Evolutionary conservation across 495 filamentous ascomycete species (phyloP).

Genomic region (Penicillium lagena): DNA sequence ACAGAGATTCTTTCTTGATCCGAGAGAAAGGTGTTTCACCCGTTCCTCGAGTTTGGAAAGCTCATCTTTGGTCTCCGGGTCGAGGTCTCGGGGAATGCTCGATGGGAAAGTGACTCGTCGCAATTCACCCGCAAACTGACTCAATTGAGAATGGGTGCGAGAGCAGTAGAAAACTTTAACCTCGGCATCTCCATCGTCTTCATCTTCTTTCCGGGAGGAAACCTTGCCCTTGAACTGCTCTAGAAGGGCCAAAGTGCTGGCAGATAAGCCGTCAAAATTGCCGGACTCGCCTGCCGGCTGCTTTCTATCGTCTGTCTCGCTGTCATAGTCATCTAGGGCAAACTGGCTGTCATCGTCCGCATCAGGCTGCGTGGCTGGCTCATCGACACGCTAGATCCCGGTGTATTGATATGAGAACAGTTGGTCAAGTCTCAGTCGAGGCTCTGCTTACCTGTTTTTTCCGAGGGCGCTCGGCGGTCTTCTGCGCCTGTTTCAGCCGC

Average conservation of each 20-base stretch:
- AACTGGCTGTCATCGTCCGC: slow-evolving; percentile 64
- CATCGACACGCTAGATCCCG: slow-evolving; percentile 24
- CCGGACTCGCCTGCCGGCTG: slow-evolving; percentile 7
- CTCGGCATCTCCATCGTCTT: slow-evolving; percentile 47
- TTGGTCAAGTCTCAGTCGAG: neutral
- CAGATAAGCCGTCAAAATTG: slow-evolving; percentile 32
- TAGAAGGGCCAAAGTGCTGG: slow-evolving; percentile 35
- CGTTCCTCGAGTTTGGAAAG: slow-evolving; percentile 45
- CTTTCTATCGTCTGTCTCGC: slow-evolving; percentile 45
- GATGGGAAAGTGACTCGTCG: slow-evolving; percentile 75
- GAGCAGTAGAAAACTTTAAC: slow-evolving; percentile 92
- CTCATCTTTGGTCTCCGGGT: slow-evolving; percentile 13
- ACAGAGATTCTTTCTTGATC: slow-evolving; percentile 87
- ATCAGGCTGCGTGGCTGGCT: slow-evolving; percentile 18
- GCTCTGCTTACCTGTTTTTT: slow-evolving; percentile 43
- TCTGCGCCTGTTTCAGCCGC: slow-evolving; percentile 42
- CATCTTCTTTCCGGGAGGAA: slow-evolving; percentile 35
- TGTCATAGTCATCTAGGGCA: slow-evolving; percentile 73
- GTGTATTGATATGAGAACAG: neutral
- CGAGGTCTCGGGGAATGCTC: slow-evolving; percentile 34
- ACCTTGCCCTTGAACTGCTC: slow-evolving; percentile 30
- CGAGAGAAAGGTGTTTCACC: slow-evolving; percentile 80
- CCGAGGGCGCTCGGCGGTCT: slow-evolving; percentile 37
- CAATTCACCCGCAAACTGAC: slow-evolving; percentile 88
- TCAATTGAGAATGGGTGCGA: slow-evolving; percentile 88